Base-by-base conservation (phyloP, 352 stramenopile genomes). In the Globisporangium middletonii region DNA sequence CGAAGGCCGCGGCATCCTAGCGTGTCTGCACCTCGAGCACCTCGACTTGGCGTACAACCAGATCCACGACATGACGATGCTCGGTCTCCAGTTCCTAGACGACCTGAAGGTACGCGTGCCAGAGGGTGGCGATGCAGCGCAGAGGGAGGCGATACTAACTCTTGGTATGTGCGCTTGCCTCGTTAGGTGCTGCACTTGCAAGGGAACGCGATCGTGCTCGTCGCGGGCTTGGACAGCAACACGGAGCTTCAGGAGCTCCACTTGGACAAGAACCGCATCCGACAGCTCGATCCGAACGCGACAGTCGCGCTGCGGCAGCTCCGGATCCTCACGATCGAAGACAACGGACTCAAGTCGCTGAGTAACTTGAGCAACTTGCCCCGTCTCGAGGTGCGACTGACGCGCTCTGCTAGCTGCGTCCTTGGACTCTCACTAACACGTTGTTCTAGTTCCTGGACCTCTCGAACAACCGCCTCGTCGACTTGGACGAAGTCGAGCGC, bases 211-310 rank as follows among this genome's bases (percentile, higher is more conserved):
- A 93, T 96, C 53, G 68, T 77, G 0, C 74, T 72, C 19, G 64
- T 96, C 26, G 60, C 71, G 43, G 86, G 80, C 0, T 53, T 96
- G 7, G 77, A 88, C 30, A 69, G 47, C 33, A 92, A 75, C 42
- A 75, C 62, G 2, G 71, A 88, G 33, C 59, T 96, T 4, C 61
- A 81, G 3, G 86, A 95, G 41, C 70, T 96, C 13, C 66, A 72
- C 3, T 58, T 95, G 8, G 81, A 87, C 57, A 93, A 88, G 53
- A 96, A 96, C 71, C 76, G 80, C 4, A 88, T 96, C 45, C 84
- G 84, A 2, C 81, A 88, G 33, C 49, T 96, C 15, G 86, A 96
- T 52, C 44, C 77, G 0, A 66, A 73, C 3, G 77, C 79, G 2
- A 77, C 77, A 5, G 37, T 69, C 8, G 69, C 68, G 9, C 49